phyloP scores from a whole-genome alignment of 257 asterid genomes.

The Rhazya stricta region DNA sequence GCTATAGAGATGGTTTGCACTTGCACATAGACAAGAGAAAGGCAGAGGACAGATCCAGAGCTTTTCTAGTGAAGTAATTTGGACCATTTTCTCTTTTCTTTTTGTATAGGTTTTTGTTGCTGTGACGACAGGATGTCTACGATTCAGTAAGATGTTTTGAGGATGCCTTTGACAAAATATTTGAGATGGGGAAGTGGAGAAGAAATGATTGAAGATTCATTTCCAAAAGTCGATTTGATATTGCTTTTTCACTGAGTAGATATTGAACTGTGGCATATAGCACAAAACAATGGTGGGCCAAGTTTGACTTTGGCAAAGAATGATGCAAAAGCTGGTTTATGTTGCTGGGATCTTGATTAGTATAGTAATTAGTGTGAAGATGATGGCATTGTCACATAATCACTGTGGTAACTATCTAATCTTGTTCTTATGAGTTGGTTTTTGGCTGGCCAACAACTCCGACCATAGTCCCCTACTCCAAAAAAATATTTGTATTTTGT shows the following conservation, averaged over 20 bases:
- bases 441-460: background rate
- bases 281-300: conserved; percentile 5
- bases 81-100: background rate
- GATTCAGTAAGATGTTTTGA: background rate
- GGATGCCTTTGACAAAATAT: background rate
- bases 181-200: background rate
- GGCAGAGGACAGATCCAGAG: too few relatives aligned
- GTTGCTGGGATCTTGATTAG: background rate
- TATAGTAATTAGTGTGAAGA: too few relatives aligned
- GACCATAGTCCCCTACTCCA: background rate
- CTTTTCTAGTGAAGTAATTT: too few relatives aligned
- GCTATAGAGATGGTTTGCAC: too few relatives aligned
- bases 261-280: background rate
- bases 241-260: background rate
- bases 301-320: background rate
- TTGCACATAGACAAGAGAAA: too few relatives aligned
- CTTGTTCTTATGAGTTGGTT: background rate
- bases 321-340: background rate
- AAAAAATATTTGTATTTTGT: too few relatives aligned
- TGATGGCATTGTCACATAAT: too few relatives aligned
- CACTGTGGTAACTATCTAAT: background rate
- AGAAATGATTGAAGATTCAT: conserved; percentile 10
- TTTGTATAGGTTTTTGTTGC: background rate
- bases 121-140: background rate
- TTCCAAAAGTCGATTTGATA: background rate